Conservation (phyloP, 2,329 filamentous ascomycete genomes). For the Stromatinia cepivora region DNA sequence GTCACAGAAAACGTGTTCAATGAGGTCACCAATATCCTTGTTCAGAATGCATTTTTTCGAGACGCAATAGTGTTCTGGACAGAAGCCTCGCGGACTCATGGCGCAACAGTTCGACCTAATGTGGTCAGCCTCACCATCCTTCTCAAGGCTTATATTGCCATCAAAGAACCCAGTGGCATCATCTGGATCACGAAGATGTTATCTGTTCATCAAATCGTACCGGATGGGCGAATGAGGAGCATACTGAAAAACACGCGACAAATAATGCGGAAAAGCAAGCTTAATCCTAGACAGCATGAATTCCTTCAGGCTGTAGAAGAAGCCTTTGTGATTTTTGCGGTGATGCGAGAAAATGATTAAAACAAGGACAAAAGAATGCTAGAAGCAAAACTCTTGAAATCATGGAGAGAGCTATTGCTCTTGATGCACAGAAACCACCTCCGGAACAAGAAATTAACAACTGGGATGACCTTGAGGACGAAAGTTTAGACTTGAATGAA, state of each 20-base stretch:
- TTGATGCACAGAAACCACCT: conserved; percentile 23
- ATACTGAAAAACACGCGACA: conserved; percentile 27
- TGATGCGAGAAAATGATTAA: conserved; percentile 24
- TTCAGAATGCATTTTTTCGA: conserved; percentile 26
- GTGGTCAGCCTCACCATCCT: conserved; percentile 37
- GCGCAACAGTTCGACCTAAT: conserved; percentile 24
- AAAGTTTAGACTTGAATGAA: background rate
- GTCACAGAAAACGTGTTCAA: conserved; percentile 34
- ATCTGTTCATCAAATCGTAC: conserved; percentile 31
- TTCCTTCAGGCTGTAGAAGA: conserved; percentile 28
- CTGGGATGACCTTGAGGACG: background rate
- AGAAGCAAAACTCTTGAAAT: conserved; percentile 33
- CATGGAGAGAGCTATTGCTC: conserved; percentile 35
- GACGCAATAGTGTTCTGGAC: conserved; percentile 39
- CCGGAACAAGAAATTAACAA: background rate
- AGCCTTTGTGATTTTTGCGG: conserved; percentile 23
- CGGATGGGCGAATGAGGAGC: conserved; percentile 31
- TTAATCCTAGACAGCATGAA: background rate
- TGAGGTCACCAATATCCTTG: conserved; percentile 35
- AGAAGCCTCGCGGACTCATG: conserved; percentile 29
- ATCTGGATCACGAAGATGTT: conserved; percentile 35
- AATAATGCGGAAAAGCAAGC: background rate
- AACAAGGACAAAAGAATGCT: conserved; percentile 25
- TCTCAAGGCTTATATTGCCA: conserved; percentile 35
- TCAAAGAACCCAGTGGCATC: conserved; percentile 34